Conservation (phyloP, 140 eudicot species). For the Bidens hawaiensis region DNA sequence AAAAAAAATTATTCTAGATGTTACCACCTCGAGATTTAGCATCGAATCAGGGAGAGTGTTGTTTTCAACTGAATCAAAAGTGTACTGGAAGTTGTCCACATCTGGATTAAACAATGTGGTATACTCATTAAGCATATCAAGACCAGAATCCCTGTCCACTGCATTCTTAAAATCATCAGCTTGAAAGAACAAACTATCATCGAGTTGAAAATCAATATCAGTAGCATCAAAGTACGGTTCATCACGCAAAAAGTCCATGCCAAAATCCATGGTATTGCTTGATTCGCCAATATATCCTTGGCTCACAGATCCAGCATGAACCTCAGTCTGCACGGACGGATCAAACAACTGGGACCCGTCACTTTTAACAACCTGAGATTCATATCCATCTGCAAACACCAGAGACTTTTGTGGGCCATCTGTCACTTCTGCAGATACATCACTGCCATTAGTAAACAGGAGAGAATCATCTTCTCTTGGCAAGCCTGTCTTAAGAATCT, state of each 20-base stretch:
- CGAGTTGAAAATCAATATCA: constrained; percentile 17
- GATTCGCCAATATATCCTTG: constrained; percentile 51
- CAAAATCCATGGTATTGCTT: constrained; percentile 33
- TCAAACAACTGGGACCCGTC: constrained; percentile 36
- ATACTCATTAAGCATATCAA: constrained; percentile 58
- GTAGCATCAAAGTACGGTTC: constrained; percentile 45
- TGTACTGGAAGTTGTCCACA: constrained; percentile 28
- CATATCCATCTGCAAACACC: constrained; percentile 19
- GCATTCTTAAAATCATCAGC: constrained; percentile 48
- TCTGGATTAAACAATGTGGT: constrained; percentile 45
- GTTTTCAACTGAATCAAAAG: constrained; percentile 34
- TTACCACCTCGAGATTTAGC: constrained; percentile 30
- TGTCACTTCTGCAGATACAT: constrained; percentile 16
- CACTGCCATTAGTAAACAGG: constrained; percentile 26
- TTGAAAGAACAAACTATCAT: constrained; percentile 64
- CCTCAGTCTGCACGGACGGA: constrained; percentile 30
- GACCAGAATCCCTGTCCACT: constrained; percentile 37
- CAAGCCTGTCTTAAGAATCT: constrained; percentile 58
- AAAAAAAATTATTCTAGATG: not conserved
- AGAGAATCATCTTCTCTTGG: constrained; percentile 31
- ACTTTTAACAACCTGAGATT: constrained; percentile 20
- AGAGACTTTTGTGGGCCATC: constrained; percentile 23
- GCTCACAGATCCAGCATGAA: constrained; percentile 37
- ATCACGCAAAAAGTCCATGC: constrained; percentile 47
- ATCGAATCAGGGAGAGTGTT: constrained; percentile 30